Conservation (phyloP, 257 asterid genomes). For the Sherardia arvensis region DNA sequence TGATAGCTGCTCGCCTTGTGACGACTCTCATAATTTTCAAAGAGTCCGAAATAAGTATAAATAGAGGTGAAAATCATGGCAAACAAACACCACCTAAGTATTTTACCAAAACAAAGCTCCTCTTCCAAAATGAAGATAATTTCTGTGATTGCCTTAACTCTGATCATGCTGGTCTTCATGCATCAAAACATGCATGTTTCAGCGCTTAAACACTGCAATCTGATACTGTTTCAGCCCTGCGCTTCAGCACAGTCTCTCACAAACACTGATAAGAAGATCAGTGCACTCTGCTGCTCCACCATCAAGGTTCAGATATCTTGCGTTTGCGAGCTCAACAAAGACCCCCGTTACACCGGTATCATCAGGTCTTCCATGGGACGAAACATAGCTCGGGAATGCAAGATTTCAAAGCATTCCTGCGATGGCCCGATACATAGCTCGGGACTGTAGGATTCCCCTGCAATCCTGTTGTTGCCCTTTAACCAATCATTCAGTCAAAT, state of each 20-base stretch:
- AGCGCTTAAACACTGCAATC: slow-evolving; percentile 14
- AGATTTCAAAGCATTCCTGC: not conserved
- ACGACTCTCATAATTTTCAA: not conserved
- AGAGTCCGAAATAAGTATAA: not conserved
- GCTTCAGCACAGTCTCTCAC: slow-evolving; percentile 6
- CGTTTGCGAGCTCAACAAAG: slow-evolving; percentile 9
- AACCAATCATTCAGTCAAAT: too few relatives aligned
- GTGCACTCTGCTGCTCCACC: slow-evolving; percentile 15
- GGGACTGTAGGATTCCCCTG: not conserved
- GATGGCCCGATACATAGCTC: not conserved
- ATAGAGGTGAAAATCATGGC: not conserved
- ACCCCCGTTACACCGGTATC: slow-evolving; percentile 4
- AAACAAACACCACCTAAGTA: not conserved
- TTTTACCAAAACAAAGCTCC: not conserved
- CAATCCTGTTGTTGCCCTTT: not conserved
- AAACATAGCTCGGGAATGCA: not conserved
- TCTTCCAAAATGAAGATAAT: slow-evolving; percentile 18
- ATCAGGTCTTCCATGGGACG: not conserved
- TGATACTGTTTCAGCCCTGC: slow-evolving; percentile 13
- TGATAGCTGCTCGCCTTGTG: not conserved
- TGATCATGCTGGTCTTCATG: slow-evolving; percentile 1
- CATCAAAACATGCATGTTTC: slow-evolving; percentile 13
- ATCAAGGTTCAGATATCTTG: slow-evolving; percentile 20
- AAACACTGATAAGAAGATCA: not conserved
- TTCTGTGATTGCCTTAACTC: slow-evolving; percentile 7